Conservation (phyloP, 1,139 yeast genomes). For the Geotrichum australiense region DNA sequence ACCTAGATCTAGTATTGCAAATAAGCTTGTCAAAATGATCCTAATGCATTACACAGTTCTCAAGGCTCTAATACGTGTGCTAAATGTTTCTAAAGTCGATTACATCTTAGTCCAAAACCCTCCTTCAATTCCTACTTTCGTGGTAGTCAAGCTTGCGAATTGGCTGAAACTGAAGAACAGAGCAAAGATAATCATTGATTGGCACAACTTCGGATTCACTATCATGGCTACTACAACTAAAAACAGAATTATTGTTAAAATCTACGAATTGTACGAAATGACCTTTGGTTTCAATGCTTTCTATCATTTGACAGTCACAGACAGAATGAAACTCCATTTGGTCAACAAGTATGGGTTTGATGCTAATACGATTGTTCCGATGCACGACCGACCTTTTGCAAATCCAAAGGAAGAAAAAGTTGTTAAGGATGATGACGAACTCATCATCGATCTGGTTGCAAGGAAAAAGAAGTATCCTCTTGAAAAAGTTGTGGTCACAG, state of each 20-base stretch:
- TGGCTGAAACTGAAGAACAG: constrained; percentile 45
- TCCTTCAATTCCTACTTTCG: constrained; percentile 79
- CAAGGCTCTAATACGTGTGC: constrained; percentile 15
- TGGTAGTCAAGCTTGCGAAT: constrained; percentile 53
- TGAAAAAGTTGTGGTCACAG: constrained; percentile 65
- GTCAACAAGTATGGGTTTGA: constrained; percentile 47
- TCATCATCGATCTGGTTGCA: constrained; percentile 22
- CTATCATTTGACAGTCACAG: constrained; percentile 74
- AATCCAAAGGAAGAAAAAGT: constrained; percentile 34
- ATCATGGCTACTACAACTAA: constrained; percentile 59
- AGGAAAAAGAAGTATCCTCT: constrained; percentile 37
- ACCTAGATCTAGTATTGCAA: not conserved
- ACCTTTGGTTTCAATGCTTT: constrained; percentile 55
- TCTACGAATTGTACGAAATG: constrained; percentile 41
- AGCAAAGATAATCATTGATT: constrained; percentile 70
- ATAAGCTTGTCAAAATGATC: not conserved
- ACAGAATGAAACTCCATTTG: constrained; percentile 60
- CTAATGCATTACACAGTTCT: constrained; percentile 53
- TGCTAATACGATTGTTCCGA: constrained; percentile 35
- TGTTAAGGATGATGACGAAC: constrained; percentile 30
- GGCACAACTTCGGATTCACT: constrained; percentile 93
- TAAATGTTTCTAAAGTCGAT: not conserved
- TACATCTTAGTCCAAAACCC: constrained; percentile 53
- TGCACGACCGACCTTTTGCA: constrained; percentile 42
- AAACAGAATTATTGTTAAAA: constrained; percentile 55